A percentile compares a stretch with the other conserved stretches of the same genome.
Evolutionary conservation across 108 stramenopile species (phyloP).

Genomic region (Conticribra guillardii): DNA sequence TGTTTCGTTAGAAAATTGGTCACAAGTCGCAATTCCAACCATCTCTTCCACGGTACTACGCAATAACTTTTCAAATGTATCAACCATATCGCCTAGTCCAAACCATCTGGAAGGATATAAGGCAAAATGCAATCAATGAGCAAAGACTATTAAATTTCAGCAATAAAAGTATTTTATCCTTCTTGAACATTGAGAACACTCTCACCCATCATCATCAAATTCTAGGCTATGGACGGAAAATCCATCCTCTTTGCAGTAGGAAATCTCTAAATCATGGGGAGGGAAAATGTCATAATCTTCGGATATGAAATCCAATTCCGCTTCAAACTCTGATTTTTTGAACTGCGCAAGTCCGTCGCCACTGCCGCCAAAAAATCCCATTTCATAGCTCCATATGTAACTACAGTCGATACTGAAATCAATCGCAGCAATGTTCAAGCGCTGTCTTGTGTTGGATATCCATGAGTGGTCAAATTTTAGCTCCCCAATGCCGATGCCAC

Average conservation of each 20-base stretch:
- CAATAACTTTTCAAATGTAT: too few relatives aligned
- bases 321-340: not conserved
- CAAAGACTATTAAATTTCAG: too few relatives aligned
- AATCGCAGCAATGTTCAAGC: not conserved
- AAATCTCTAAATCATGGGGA: not conserved
- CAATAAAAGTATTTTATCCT: too few relatives aligned
- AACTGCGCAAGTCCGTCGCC: not conserved
- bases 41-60: too few relatives aligned
- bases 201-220: not conserved
- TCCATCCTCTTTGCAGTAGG: too few relatives aligned
- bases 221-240: not conserved
- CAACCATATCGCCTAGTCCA: too few relatives aligned
- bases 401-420: not conserved
- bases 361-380: not conserved
- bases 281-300: not conserved
- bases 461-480: not conserved
- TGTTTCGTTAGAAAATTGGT: too few relatives aligned
- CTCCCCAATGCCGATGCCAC: not conserved
- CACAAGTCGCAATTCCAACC: too few relatives aligned
- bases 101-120: too few relatives aligned
- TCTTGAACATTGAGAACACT: too few relatives aligned
- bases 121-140: too few relatives aligned
- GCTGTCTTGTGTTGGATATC: not conserved
- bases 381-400: not conserved
- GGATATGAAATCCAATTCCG: not conserved